Conservation (phyloP, 148 eudicot genomes). For the Camellia japonica region DNA sequence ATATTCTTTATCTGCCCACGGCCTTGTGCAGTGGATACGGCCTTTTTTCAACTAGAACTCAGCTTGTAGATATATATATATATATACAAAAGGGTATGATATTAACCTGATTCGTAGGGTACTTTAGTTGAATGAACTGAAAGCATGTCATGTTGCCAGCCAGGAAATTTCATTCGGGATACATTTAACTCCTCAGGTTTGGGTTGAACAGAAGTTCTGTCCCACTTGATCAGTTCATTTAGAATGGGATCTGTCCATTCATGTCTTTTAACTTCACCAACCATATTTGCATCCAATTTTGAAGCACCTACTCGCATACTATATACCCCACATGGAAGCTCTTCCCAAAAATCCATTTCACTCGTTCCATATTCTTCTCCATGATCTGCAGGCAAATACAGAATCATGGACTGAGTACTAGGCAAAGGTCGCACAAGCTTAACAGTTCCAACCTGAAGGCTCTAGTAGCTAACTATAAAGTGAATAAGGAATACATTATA, state of each 20-base stretch:
- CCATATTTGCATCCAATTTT: slow-evolving; percentile 37
- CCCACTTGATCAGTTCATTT: slow-evolving; percentile 71
- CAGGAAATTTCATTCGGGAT: slow-evolving; percentile 12
- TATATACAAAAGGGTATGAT: background rate
- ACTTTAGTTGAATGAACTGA: slow-evolving; percentile 22
- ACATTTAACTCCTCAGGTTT: slow-evolving; percentile 31
- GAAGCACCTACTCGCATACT: slow-evolving; percentile 46
- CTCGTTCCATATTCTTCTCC: slow-evolving; percentile 41
- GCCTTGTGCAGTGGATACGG: too few relatives aligned
- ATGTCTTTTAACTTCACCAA: slow-evolving; percentile 62
- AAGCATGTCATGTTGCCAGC: slow-evolving; percentile 24
- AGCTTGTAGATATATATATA: background rate
- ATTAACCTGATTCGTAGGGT: slow-evolving; percentile 23
- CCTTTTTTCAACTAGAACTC: background rate
- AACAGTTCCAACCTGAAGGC: background rate
- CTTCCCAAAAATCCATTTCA: slow-evolving; percentile 74
- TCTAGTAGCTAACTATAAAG: background rate
- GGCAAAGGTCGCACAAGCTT: background rate
- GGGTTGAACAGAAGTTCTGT: slow-evolving; percentile 66
- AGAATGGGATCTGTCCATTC: slow-evolving; percentile 61
- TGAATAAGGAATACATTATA: background rate
- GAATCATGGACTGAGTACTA: background rate
- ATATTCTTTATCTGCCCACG: too few relatives aligned
- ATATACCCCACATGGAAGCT: slow-evolving; percentile 91
- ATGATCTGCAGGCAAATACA: slow-evolving; percentile 32